A percentile compares a stretch with the other conserved stretches of the same genome.
Conservation (phyloP, 106 monocot genomes). For the Acanthochlamys bracteata region DNA sequence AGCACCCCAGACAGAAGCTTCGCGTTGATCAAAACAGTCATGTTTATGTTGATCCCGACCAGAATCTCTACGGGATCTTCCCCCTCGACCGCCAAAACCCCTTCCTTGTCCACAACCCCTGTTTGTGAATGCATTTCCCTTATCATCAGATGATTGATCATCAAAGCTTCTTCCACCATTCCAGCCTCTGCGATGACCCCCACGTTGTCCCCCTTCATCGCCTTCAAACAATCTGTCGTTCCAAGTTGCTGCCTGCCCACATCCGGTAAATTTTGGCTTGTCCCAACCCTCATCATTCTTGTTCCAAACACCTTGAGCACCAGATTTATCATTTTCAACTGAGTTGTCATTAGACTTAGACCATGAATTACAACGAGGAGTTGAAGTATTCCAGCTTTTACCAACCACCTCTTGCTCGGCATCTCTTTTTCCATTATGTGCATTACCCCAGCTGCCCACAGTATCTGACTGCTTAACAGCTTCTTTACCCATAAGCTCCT, state of each 20-base stretch:
- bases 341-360: neutral
- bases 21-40: neutral
- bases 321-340: neutral
- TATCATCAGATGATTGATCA: neutral
- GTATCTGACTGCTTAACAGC: neutral
- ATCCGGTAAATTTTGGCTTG: neutral
- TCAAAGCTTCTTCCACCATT: neutral
- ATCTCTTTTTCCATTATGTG: neutral
- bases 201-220: neutral
- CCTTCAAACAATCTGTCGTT: neutral
- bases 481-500: neutral
- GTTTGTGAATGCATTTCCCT: neutral
- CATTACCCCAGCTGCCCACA: neutral
- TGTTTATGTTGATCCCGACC: neutral
- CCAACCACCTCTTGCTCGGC: no score
- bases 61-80: no score
- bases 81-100: neutral
- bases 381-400: neutral
- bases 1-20: constrained; percentile 1
- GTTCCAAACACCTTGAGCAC: neutral
- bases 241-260: neutral
- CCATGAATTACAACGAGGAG: neutral
- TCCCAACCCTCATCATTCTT: constrained; percentile 5
- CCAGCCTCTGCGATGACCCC: neutral
- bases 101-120: constrained; percentile 2